Evolutionary conservation across 2,329 filamentous ascomycete species (phyloP).

Genomic region (Monosporascus cannonballus): DNA sequence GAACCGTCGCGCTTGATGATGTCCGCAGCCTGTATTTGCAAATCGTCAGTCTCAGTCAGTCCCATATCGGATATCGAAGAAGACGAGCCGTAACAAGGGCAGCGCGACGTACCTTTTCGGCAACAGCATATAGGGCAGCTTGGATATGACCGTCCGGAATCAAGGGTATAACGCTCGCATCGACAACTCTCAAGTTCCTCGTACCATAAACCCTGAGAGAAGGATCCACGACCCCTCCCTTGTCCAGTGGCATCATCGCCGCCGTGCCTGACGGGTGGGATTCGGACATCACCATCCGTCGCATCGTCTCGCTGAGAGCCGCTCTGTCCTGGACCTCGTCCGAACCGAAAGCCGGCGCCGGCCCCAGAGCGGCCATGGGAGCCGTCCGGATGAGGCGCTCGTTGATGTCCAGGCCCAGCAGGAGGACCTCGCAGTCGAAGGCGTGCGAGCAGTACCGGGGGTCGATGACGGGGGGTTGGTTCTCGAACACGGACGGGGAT

Average conservation of each 20-base stretch:
- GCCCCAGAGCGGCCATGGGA: constrained; percentile 17
- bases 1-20: constrained; percentile 32
- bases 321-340: constrained; percentile 17
- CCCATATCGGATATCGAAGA: neutral
- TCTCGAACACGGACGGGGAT: constrained; percentile 27
- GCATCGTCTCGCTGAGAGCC: constrained; percentile 15
- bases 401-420: constrained; percentile 19
- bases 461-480: constrained; percentile 33
- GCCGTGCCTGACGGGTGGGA: constrained; percentile 37
- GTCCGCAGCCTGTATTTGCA: constrained; percentile 33
- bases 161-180: constrained; percentile 38
- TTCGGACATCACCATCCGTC: constrained; percentile 29
- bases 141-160: constrained; percentile 33
- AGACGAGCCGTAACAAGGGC: neutral
- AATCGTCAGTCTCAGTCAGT: constrained; percentile 4
- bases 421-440: constrained; percentile 29
- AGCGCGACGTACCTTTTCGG: constrained; percentile 30
- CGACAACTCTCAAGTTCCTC: constrained; percentile 36
- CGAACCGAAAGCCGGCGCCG: constrained; percentile 13
- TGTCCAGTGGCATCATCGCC: constrained; percentile 36
- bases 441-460: constrained; percentile 38
- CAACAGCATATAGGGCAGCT: constrained; percentile 20
- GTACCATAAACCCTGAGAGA: constrained; percentile 37
- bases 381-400: constrained; percentile 19
- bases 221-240: constrained; percentile 38